A percentile compares a stretch with the other conserved stretches of the same genome.
Evolutionary conservation across 2,329 filamentous ascomycete genomes (phyloP).

Genomic region (Botrytis byssoidea): DNA sequence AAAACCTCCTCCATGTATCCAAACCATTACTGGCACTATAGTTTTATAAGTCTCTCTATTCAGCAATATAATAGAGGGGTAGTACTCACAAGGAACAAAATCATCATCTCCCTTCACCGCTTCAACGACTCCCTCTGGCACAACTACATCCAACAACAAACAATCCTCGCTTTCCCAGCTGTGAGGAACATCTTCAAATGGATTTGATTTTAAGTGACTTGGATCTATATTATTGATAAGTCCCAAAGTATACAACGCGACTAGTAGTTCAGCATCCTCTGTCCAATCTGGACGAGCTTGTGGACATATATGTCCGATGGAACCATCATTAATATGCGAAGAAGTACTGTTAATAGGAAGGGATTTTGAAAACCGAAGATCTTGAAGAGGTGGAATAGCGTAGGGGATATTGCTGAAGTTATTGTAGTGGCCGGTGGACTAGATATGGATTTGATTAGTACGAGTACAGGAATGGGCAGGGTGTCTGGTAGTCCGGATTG

Average conservation of each 20-base stretch:
- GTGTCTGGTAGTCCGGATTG: no score
- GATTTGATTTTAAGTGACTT: neutral
- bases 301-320: neutral
- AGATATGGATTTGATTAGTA: neutral
- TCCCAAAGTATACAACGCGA: neutral
- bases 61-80: neutral
- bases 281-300: neutral
- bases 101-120: neutral
- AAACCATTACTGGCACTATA: slow-evolving; percentile 46
- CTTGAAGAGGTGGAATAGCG: neutral
- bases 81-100: neutral
- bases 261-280: neutral
- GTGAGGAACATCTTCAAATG: neutral
- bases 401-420: neutral
- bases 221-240: neutral
- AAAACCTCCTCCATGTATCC: slow-evolving; percentile 60
- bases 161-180: neutral
- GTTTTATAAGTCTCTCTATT: slow-evolving; percentile 33
- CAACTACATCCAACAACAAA: neutral
- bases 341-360: neutral
- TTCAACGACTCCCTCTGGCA: neutral
- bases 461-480: no score
- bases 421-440: neutral
- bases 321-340: neutral
- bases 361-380: neutral